Evolutionary conservation across 805 yeast genomes (phyloP).

Genomic region (Pichia membranifaciens): DNA sequence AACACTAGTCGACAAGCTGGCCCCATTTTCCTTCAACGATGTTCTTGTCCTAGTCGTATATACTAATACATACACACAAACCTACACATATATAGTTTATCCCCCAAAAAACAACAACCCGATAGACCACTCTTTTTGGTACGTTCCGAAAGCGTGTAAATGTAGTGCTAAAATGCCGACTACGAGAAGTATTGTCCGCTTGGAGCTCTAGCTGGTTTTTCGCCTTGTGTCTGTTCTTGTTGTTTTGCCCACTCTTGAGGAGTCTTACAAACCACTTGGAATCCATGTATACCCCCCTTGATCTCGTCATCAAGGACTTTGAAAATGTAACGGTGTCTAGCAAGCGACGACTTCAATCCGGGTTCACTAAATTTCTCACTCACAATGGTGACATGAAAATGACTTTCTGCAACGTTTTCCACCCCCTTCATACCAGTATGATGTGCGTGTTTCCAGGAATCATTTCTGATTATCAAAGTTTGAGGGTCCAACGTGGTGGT

Average conservation of each 20-base stretch:
- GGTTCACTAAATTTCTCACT: conserved; percentile 54
- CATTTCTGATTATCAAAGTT: conserved; percentile 56
- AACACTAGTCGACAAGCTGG: conserved; percentile 20
- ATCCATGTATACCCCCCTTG: conserved; percentile 65
- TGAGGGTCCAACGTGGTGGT: conserved; percentile 38
- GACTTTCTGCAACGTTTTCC: conserved; percentile 68
- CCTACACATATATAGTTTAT: too few relatives aligned
- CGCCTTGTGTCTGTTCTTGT: not conserved
- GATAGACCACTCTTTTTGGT: too few relatives aligned
- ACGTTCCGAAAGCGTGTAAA: too few relatives aligned
- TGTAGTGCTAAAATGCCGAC: too few relatives aligned
- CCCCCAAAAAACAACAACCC: too few relatives aligned
- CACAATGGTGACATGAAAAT: conserved; percentile 69
- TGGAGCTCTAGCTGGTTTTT: not conserved
- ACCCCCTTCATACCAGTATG: conserved; percentile 80
- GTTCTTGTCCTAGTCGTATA: not conserved
- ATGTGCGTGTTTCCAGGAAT: conserved; percentile 82
- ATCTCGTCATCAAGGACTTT: conserved; percentile 66
- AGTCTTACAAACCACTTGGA: conserved; percentile 80
- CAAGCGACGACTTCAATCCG: conserved; percentile 49
- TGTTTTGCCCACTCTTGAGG: conserved; percentile 42
- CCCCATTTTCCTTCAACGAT: too few relatives aligned
- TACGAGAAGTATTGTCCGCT: conserved; percentile 3
- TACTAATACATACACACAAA: too few relatives aligned
- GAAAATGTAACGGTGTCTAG: conserved; percentile 75